Conservation (phyloP, 208 protist species). For the Lotmaria passim region DNA sequence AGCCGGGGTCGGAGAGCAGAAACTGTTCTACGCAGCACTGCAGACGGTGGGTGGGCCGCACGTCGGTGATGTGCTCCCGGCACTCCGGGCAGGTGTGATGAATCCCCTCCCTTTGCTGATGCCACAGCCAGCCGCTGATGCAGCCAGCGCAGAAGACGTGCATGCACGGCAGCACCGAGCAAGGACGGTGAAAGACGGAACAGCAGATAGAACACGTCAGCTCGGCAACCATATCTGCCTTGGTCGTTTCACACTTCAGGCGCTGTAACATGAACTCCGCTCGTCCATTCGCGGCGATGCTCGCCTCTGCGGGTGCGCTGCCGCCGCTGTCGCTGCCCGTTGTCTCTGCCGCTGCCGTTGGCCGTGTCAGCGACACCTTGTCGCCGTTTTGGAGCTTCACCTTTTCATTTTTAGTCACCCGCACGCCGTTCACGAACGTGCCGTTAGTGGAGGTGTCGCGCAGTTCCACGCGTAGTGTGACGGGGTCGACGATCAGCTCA, state of each 20-base stretch:
- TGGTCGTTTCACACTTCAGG: slow-evolving; percentile 42
- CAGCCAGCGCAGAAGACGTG: slow-evolving; percentile 90
- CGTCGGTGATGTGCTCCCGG: slow-evolving; percentile 45
- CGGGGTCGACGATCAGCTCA: slow-evolving; percentile 60
- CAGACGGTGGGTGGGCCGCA: slow-evolving; percentile 84
- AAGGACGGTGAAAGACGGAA: slow-evolving; percentile 71
- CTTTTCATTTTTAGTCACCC: slow-evolving; percentile 42
- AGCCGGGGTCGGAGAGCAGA: slow-evolving; percentile 44
- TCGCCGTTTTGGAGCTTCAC: slow-evolving; percentile 68
- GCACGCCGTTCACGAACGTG: slow-evolving; percentile 74
- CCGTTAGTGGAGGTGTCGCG: slow-evolving; percentile 82
- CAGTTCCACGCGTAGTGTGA: slow-evolving; percentile 57
- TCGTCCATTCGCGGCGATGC: slow-evolving; percentile 16
- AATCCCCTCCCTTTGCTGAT: too few species aligned
- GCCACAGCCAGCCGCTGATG: slow-evolving; percentile 72
- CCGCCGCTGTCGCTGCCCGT: too few species aligned
- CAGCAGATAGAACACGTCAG: slow-evolving; percentile 83
- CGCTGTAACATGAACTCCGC: slow-evolving; percentile 72
- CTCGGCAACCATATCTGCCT: slow-evolving; percentile 53
- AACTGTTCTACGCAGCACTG: slow-evolving; percentile 77
- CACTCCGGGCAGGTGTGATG: slow-evolving; percentile 73
- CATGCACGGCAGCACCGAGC: slow-evolving; percentile 85
- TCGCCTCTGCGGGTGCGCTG: not conserved
- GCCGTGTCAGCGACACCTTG: slow-evolving; percentile 46
- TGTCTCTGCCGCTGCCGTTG: slow-evolving; percentile 4